Base-by-base conservation (phyloP, 169 alveolate species). In the Eimeria brunetti region DNA sequence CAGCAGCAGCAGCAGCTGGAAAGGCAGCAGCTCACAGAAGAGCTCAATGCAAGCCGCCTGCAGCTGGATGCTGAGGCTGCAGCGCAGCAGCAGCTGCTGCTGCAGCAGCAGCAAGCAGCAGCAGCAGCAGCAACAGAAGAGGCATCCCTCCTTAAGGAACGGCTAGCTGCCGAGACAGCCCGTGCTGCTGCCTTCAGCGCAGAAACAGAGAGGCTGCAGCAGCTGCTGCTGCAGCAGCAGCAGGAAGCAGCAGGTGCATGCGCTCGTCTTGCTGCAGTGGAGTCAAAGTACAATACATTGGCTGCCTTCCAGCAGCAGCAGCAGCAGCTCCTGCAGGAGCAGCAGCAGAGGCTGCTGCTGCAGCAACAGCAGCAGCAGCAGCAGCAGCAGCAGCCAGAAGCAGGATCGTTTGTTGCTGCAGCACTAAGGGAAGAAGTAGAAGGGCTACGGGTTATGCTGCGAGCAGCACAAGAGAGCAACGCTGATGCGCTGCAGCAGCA, bases 141-240 rank as follows among this genome's bases (percentile, higher is more conserved):
- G 80, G 24, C 46, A 33, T 78, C 62, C 33, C 71, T 46, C 16
- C 91, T 84, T 1, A 56, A 84, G n/a, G 91, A 84, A 11, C 78
- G 91, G 24, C 78, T 84, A 5, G 58, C 80, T 7, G 91, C 91
- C 3, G 91, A 84, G 80, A 84, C 91, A 30, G 75, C 91, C n/a
- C 78, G 91, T 58, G 91, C 91, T 36, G 91, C 91, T 0, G 38
- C 9, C 6, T 58, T 36, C 38, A 69, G 60, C 36, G 80, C 91
- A 20, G 78, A 44, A 60, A 44, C 91, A 33, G 91, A 84, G 56
- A 84, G 27, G 49, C 78, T 69, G 41, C 91, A 84, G 38, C 80
- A 84, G 78, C 58, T 9, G 91, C 91, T 84, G 91, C 91, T 84
- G 75, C 91, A 84, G 91, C 91, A 84, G 91, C 91, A 84, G 78